phyloP scores from a whole-genome alignment of 805 yeast species.

The Wickerhamiella domercqiae region DNA sequence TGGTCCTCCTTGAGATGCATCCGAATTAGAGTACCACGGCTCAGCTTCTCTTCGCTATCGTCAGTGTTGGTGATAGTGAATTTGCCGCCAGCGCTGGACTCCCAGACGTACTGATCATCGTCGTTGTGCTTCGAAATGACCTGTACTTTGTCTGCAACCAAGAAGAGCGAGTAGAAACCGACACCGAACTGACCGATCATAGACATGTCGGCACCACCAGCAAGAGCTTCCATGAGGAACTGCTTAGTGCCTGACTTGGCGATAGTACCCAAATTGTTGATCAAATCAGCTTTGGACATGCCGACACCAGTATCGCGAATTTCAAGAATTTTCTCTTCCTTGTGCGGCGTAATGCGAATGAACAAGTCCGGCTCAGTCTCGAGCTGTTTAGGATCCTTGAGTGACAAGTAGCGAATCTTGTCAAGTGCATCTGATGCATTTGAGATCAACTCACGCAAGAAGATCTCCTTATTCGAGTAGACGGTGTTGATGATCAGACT shows the following conservation, averaged over 20 bases:
- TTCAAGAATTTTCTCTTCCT: constrained; percentile 86
- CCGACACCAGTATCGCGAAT: constrained; percentile 99
- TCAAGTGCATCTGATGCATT: constrained; percentile 99
- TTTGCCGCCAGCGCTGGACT: constrained; percentile 99
- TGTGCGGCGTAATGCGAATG: constrained; percentile 94
- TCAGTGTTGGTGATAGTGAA: constrained; percentile 92
- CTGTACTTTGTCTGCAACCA: constrained; percentile 97
- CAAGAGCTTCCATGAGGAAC: constrained; percentile 90
- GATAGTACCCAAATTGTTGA: constrained; percentile 98
- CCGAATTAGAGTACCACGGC: constrained; percentile 93
- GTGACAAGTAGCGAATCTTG: constrained; percentile 93
- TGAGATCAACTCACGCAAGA: constrained; percentile 96
- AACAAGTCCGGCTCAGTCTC: constrained; percentile 93
- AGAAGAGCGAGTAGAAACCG: constrained; percentile 98
- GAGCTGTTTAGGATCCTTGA: constrained; percentile 78
- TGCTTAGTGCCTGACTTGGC: constrained; percentile 99
- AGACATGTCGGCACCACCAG: constrained; percentile 99
- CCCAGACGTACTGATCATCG: constrained; percentile 99
- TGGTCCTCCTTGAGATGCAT: constrained; percentile 97
- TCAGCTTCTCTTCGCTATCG: constrained; percentile 66
- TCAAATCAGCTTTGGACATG: constrained; percentile 98
- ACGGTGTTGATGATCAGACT: constrained; percentile 99
- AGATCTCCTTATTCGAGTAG: constrained; percentile 97
- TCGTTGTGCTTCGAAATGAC: constrained; percentile 97
- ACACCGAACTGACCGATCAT: constrained; percentile 99